Percentiles rank a stretch among this genome's conserved stretches.
Conservation (phyloP, 192 early-diverging fungal species). For the Nowakowskiella sp. region DNA sequence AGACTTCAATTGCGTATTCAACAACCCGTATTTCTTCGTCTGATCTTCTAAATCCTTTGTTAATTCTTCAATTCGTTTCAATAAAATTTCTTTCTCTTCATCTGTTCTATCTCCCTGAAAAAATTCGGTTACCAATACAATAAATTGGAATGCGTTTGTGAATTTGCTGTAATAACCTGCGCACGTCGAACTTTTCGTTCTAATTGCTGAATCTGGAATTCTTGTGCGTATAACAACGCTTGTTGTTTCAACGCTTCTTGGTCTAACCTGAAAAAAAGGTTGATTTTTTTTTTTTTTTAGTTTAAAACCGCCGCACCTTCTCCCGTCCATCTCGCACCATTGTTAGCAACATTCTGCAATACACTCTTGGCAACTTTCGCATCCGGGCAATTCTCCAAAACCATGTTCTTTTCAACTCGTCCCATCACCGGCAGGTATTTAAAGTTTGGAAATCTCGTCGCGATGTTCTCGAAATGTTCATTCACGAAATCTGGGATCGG, state of each 20-base stretch:
- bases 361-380: no score
- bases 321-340: no score
- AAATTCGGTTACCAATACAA: neutral
- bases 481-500: no score
- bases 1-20: conserved; percentile 50
- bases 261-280: conserved; percentile 42
- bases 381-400: no score
- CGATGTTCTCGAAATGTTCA: no score
- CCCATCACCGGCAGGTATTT: no score
- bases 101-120: conserved; percentile 49
- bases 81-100: conserved; percentile 49
- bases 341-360: no score
- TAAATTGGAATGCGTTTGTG: neutral
- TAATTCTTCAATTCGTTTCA: conserved; percentile 39
- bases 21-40: conserved; percentile 29
- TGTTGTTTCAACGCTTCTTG: conserved; percentile 52
- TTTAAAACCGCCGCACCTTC: no score
- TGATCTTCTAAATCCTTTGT: conserved; percentile 33
- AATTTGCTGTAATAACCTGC: conserved; percentile 19
- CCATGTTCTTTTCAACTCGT: no score
- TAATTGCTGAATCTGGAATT: conserved; percentile 55
- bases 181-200: conserved; percentile 50
- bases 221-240: conserved; percentile 47
- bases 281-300: no score
- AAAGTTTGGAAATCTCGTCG: no score